phyloP scores from a whole-genome alignment of 2,329 filamentous ascomycete species.

The Metarhizium album region DNA sequence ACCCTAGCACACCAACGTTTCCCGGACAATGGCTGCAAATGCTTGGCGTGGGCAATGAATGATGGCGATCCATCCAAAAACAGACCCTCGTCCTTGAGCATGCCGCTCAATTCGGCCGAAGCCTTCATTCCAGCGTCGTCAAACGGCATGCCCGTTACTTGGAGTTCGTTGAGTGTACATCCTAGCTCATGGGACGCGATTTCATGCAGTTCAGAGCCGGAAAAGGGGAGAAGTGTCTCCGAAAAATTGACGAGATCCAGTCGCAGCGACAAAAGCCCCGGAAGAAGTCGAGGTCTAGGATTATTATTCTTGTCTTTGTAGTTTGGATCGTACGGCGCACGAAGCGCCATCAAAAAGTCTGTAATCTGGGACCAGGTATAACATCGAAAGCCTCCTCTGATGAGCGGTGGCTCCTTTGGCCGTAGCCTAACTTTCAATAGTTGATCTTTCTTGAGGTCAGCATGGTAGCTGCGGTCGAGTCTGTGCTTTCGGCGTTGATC shows the following conservation, averaged over 20 bases:
- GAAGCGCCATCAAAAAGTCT: slow-evolving; percentile 40
- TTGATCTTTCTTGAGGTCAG: slow-evolving; percentile 29
- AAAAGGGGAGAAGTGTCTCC: slow-evolving; percentile 32
- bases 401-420: slow-evolving; percentile 32
- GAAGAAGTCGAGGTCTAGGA: slow-evolving; percentile 33
- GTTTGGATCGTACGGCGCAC: slow-evolving; percentile 38
- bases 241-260: slow-evolving; percentile 46
- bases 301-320: slow-evolving; percentile 22
- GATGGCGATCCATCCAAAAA: slow-evolving; percentile 34
- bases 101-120: slow-evolving; percentile 35
- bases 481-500: slow-evolving; percentile 34
- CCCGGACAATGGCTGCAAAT: slow-evolving; percentile 29
- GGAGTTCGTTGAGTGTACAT: slow-evolving; percentile 41
- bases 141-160: slow-evolving; percentile 39
- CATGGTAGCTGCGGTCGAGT: slow-evolving; percentile 31
- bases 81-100: slow-evolving; percentile 43
- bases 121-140: slow-evolving; percentile 38
- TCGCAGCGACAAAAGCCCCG: slow-evolving; percentile 34
- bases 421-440: slow-evolving; percentile 31
- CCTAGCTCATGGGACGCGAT: slow-evolving; percentile 43
- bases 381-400: slow-evolving; percentile 41
- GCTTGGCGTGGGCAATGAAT: slow-evolving; percentile 29
- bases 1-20: slow-evolving; percentile 31
- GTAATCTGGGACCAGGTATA: slow-evolving; percentile 44
- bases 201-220: slow-evolving; percentile 38